Evolutionary conservation across 2,329 filamentous ascomycete genomes (phyloP), one percentile per base, ranked within the genome.

Genomic region (Didymella pinodella): DNA sequence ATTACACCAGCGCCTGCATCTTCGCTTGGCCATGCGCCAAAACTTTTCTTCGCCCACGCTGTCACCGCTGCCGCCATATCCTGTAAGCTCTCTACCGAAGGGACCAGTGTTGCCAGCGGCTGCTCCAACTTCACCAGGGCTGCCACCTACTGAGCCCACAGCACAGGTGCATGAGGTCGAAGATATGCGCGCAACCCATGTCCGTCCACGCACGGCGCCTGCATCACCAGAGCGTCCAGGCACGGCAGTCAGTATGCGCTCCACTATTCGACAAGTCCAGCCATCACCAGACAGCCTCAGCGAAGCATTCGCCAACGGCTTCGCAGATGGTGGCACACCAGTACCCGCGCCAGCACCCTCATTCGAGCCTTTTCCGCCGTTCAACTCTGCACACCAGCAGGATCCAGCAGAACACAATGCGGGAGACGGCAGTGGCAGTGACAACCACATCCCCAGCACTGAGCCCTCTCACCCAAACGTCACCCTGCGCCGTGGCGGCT

Each of bases 201-300:
- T 71, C 48, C 58, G 53, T n/a, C 62, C 67, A 14, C 62, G 63
- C 53, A 55, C 64, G 22, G 32, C 58, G 2, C 45, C 63, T 11
- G 28, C 55, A 14, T 51, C 48, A 7, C 50, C 63, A 1, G 69
- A 69, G 3, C 45, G 50, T 1, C 69, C 70, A 12, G 49, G 60
- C 28, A 71, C 65, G 20, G 58, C 64, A n/a, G 55, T 57, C 34
- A 68, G 64, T 57, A 54, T 44, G 25, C 60, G 60, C 53, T 72
- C 66, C 0, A 74, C 71, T 2, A 72, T 75, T 44, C 69, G 71
- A 25, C 63, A 64, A 29, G 68, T 75, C 28, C 64, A 68, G 8
- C 70, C 71, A 8, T 74, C 70, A 12, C 71, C 70, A 12, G 59
- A 63, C 2, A 67, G 62, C 16, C 48, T 59, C 12, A 49, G 26